Evolutionary conservation across 2,329 filamentous ascomycete species (phyloP).

Genomic region (Fusarium keratoplasticum): DNA sequence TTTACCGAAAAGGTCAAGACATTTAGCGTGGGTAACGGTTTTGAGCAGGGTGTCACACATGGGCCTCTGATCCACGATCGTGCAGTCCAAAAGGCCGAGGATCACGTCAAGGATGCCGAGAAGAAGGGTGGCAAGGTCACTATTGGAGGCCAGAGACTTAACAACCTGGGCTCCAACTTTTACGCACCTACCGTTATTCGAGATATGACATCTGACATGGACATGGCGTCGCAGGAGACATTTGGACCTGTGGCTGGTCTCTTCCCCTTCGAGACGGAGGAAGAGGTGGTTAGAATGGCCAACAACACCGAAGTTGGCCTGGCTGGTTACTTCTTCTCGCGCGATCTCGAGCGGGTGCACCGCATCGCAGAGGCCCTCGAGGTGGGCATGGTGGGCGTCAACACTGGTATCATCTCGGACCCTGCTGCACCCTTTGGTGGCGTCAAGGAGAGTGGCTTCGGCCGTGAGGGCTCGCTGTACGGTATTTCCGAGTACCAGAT

Average conservation of each 20-base stretch:
- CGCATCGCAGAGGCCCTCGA: constrained; percentile 78
- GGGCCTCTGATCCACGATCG: constrained; percentile 88
- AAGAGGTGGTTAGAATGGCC: constrained; percentile 86
- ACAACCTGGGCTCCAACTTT: constrained; percentile 85
- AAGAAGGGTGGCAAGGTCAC: constrained; percentile 81
- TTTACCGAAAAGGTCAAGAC: constrained; percentile 78
- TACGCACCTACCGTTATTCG: constrained; percentile 90
- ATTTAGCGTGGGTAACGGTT: constrained; percentile 83
- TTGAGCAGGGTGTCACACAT: constrained; percentile 77
- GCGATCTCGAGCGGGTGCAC: constrained; percentile 68
- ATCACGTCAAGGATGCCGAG: constrained; percentile 83
- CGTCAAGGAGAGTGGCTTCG: constrained; percentile 85
- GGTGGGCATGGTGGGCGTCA: constrained; percentile 89
- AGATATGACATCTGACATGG: constrained; percentile 88
- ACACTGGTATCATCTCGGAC: constrained; percentile 76
- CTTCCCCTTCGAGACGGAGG: constrained; percentile 89
- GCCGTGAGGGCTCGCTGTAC: constrained; percentile 81
- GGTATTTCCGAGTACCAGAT: constrained; percentile 81
- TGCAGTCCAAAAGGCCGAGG: constrained; percentile 81
- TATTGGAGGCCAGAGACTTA: constrained; percentile 78
- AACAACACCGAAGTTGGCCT: constrained; percentile 88
- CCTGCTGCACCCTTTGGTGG: constrained; percentile 76
- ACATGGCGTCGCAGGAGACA: constrained; percentile 87
- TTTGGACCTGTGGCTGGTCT: constrained; percentile 94
- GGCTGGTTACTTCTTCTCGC: constrained; percentile 92